These are phyloP conservation scores for Colletotrichum simmondsii DNA, from an alignment of 2,329 filamentous ascomycete species.

Conservation along the genomic window DNA sequence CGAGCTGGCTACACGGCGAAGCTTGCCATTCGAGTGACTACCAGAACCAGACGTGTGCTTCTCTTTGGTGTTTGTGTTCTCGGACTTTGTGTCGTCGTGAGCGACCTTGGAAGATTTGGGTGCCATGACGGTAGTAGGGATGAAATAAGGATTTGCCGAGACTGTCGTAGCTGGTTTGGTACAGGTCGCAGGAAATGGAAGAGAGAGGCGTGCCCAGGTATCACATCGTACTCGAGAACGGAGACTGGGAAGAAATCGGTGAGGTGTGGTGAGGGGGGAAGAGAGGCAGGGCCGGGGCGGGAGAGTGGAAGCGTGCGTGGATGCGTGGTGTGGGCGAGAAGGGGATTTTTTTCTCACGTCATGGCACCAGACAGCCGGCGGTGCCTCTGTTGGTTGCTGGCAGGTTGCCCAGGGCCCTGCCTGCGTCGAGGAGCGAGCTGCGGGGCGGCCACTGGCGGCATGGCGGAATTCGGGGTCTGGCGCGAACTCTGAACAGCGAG, in stretches of 20 bases:
- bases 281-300: neutral
- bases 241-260: constrained; percentile 4
- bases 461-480: constrained; percentile 29
- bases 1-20: constrained; percentile 65
- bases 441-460: constrained; percentile 23
- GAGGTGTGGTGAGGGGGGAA: neutral
- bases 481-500: neutral
- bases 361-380: constrained; percentile 12
- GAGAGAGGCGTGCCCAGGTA: constrained; percentile 47
- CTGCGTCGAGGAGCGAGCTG: constrained; percentile 18
- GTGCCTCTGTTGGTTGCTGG: constrained; percentile 29
- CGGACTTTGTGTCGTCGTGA: constrained; percentile 57
- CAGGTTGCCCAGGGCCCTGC: constrained; percentile 25
- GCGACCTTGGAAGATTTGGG: constrained; percentile 57
- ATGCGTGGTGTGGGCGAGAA: neutral
- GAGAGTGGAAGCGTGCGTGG: neutral
- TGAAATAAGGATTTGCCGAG: constrained; percentile 1
- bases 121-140: constrained; percentile 48
- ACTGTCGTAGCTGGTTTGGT: constrained; percentile 45
- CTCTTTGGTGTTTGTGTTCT: constrained; percentile 54
- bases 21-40: constrained; percentile 60
- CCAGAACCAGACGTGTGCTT: constrained; percentile 50
- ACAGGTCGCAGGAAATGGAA: constrained; percentile 55
- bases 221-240: constrained; percentile 29
- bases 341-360: constrained; percentile 33